Evolutionary conservation across 2,329 filamentous ascomycete species (phyloP), one percentile per base, ranked within the genome.

Genomic region (Exophiala xenobiotica): DNA sequence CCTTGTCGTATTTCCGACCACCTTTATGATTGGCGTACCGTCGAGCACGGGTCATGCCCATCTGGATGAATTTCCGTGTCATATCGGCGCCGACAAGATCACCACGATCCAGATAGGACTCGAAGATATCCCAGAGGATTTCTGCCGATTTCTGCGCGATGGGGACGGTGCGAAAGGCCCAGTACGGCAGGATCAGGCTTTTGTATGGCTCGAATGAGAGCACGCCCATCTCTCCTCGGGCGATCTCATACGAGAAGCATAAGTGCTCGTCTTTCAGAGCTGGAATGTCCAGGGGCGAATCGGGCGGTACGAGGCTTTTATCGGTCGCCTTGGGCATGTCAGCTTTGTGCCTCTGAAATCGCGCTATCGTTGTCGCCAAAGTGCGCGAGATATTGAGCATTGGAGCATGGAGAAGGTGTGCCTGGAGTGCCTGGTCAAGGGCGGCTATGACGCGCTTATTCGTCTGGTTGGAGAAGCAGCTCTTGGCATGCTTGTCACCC

Each of bases 1-100:
- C 64, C 46, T 63, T 67, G 57, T 68, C 70, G 63, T 82, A 82
- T 61, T 83, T 84, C 20, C 75, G 71, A 0, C 81, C 81, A 0
- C 79, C 72, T 24, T 71, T 69, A 46, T 76, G 70, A 54, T 83
- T 83, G 12, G 79, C 79, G 67, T 83, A 83, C 52, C 80, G 65
- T 59, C 77, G 80, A 2, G 80, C 76, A 12, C 82, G 66, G 16
- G 81, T 85, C 79, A 83, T 83, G 1, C 81, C 77, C 82, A 85
- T 85, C 64, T 85, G 80, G 5, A 85, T 72, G 58, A 83, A 85
- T 61, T 85, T 85, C 20, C 81, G 70, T 14, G 74, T 67, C 81
- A 85, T 85, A 50, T 85, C 82, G 71, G 82, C 82, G 8, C 82
- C 82, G 0, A 85, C 78, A 49, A 85, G 82, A 63, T 85, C 81